Evolutionary conservation across 345 rosid species (phyloP).

Genomic region (Eucalyptus albens): DNA sequence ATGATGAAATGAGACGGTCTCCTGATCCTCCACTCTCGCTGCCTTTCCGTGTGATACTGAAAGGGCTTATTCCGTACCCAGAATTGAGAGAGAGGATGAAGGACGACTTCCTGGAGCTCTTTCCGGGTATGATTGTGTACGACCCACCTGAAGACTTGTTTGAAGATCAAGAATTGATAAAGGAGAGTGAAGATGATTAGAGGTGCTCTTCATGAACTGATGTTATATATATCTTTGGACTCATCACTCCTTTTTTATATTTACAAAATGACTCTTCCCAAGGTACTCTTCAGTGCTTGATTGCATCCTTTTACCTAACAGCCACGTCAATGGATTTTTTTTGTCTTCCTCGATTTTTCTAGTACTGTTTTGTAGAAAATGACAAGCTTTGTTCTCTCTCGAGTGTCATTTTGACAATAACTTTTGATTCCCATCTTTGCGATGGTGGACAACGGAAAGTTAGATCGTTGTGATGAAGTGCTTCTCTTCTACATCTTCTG

Average conservation of each 20-base stretch:
- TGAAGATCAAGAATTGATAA: constrained; percentile 27
- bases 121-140: constrained; percentile 78
- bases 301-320: not conserved
- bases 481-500: not conserved
- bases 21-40: constrained; percentile 78
- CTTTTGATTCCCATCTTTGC: not conserved
- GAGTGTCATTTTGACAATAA: not conserved
- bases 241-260: not conserved
- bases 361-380: not conserved
- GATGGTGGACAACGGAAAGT: not conserved
- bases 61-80: constrained; percentile 83
- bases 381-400: not conserved
- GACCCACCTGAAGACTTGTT: constrained; percentile 83
- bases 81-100: constrained; percentile 73
- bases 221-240: not conserved
- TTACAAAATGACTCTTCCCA: not conserved
- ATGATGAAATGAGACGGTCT: constrained; percentile 78
- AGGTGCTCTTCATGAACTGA: not conserved
- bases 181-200: constrained; percentile 37
- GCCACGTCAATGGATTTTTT: not conserved
- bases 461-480: not conserved
- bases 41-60: constrained; percentile 84
- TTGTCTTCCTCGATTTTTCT: not conserved
- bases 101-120: constrained; percentile 82
- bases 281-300: not conserved